Evolutionary conservation across 192 early-diverging fungal genomes (phyloP).

Genomic region (Helicostylum pulchrum): DNA sequence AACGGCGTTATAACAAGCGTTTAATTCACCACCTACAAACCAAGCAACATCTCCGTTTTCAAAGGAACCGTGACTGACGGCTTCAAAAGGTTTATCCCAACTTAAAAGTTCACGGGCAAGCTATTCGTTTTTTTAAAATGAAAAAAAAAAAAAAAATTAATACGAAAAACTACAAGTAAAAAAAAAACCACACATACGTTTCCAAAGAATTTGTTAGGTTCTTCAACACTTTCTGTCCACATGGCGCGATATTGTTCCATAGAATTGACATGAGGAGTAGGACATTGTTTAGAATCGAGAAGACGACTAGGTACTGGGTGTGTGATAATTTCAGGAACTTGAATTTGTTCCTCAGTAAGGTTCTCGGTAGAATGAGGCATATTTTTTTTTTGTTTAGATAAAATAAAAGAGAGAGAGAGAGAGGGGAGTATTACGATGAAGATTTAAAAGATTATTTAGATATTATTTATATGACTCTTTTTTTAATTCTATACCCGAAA

Average conservation of each 20-base stretch:
- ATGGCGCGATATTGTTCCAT: conserved; percentile 76
- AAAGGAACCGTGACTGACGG: conserved; percentile 70
- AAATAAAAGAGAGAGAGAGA: background rate
- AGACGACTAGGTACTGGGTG: conserved; percentile 66
- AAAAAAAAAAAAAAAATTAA: background rate
- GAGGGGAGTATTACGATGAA: too few relatives aligned
- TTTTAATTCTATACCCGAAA: too few relatives aligned
- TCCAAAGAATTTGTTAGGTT: conserved; percentile 81
- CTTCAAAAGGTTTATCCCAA: conserved; percentile 80
- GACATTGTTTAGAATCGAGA: conserved; percentile 46
- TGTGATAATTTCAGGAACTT: conserved; percentile 14
- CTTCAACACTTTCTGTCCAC: conserved; percentile 75
- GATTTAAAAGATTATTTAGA: too few relatives aligned
- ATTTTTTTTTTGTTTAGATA: background rate
- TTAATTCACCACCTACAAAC: conserved; percentile 89
- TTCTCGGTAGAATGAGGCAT: background rate
- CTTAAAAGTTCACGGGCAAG: conserved; percentile 72
- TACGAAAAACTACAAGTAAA: conserved; percentile 51
- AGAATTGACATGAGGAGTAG: conserved; percentile 71
- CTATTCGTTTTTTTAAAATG: conserved; percentile 27
- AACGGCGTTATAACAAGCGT: conserved; percentile 92
- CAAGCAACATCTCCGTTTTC: conserved; percentile 85
- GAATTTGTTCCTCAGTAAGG: background rate
- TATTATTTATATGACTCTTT: too few relatives aligned
- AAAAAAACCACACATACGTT: conserved; percentile 58